phyloP scores from a whole-genome alignment of 352 stramenopile genomes.

The Pythium coloratum region DNA sequence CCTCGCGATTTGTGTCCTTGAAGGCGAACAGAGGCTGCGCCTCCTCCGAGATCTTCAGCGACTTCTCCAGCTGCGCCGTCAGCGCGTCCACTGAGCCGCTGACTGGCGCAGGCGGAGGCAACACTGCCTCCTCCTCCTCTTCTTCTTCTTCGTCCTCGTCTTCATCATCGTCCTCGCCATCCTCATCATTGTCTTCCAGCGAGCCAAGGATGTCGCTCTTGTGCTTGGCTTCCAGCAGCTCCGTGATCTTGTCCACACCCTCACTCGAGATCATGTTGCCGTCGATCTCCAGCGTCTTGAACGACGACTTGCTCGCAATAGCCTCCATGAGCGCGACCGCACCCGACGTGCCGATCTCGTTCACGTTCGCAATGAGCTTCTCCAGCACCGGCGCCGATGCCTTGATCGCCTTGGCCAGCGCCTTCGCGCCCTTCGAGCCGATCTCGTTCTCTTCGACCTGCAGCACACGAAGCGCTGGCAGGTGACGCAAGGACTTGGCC shows the following conservation, averaged over 20 bases:
- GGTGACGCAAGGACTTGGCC: slow-evolving; percentile 41
- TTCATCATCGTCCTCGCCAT: slow-evolving; percentile 66
- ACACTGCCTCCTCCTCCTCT: slow-evolving; percentile 34
- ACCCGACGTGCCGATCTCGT: slow-evolving; percentile 89
- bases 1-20: slow-evolving; percentile 56
- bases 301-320: slow-evolving; percentile 49
- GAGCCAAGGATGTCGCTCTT: slow-evolving; percentile 67
- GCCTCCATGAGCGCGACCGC: slow-evolving; percentile 75
- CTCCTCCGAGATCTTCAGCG: slow-evolving; percentile 37
- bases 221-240: slow-evolving; percentile 44
- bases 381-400: slow-evolving; percentile 51
- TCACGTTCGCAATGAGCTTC: slow-evolving; percentile 86
- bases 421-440: slow-evolving; percentile 74
- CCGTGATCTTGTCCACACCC: slow-evolving; percentile 55
- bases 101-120: slow-evolving; percentile 23
- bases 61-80: slow-evolving; percentile 44
- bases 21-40: slow-evolving; percentile 51
- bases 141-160: slow-evolving; percentile 50
- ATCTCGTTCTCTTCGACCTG: slow-evolving; percentile 95
- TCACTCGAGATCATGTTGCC: slow-evolving; percentile 81
- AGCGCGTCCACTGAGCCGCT: slow-evolving; percentile 43
- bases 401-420: slow-evolving; percentile 72
- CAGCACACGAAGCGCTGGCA: slow-evolving; percentile 73
- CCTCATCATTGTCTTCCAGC: slow-evolving; percentile 84
- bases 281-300: slow-evolving; percentile 70